phyloP scores from a whole-genome alignment of 1,284 basidiomycete species.

The Papiliotrema nemorosa region DNA sequence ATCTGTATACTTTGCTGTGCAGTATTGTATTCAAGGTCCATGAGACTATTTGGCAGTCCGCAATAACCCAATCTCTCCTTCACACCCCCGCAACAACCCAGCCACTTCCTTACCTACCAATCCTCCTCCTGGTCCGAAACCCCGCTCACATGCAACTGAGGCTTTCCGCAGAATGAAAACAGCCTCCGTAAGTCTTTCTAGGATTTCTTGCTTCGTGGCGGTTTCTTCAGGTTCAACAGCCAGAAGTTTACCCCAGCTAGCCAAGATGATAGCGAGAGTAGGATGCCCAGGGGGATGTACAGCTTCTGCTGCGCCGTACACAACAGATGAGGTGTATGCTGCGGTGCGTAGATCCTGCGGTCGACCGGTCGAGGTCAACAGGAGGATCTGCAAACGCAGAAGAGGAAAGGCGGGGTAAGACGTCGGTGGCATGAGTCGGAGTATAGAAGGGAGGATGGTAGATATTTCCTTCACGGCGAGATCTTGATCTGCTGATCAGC shows the following conservation, averaged over 20 bases:
- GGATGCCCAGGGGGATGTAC: conserved; percentile 71
- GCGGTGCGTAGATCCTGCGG: conserved; percentile 32
- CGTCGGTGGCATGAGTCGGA: conserved; percentile 59
- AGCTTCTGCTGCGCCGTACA: conserved; percentile 57
- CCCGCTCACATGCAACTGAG: conserved; percentile 38
- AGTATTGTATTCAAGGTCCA: not conserved
- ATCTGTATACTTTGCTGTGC: not conserved
- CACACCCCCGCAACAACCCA: conserved; percentile 29
- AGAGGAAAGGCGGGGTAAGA: conserved; percentile 74
- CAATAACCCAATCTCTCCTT: conserved; percentile 22
- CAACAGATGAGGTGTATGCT: conserved; percentile 58
- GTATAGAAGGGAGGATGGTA: conserved; percentile 62
- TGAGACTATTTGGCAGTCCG: too few species aligned
- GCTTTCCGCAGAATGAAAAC: conserved; percentile 63
- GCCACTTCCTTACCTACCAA: conserved; percentile 36
- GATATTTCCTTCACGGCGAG: not conserved
- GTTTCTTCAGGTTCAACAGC: conserved; percentile 32
- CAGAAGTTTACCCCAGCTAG: conserved; percentile 77
- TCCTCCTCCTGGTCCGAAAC: conserved; percentile 45
- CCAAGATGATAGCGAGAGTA: conserved; percentile 66
- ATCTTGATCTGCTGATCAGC: not conserved
- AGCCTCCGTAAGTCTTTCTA: conserved; percentile 60
- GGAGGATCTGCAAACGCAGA: conserved; percentile 57
- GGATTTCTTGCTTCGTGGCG: conserved; percentile 51
- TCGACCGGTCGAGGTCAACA: conserved; percentile 23